Evolutionary conservation across 2,329 filamentous ascomycete species (phyloP), one percentile per base, ranked within the genome.

Genomic region (Fusarium goolgardi): DNA sequence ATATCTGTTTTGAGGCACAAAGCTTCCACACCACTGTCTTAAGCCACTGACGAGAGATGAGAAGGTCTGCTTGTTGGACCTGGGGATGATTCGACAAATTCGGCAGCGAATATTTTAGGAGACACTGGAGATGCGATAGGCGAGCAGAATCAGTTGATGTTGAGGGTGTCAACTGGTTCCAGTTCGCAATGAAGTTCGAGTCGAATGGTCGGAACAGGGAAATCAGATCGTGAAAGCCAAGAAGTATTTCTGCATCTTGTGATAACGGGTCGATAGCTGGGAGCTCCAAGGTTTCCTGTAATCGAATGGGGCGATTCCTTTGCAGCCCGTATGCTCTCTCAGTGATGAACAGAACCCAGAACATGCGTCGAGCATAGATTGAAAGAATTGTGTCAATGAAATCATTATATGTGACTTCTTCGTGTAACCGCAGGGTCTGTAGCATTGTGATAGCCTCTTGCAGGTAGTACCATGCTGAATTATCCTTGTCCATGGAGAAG

Each of bases 391-490:
- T 29, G 10, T 74, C 68, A 4, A 44, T 46, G 5, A 54, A 4
- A 0, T 49, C 52, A 3, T 7, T 18, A 40, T 77, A 78, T 0
- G 73, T 73, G 2, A 18, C 10, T 31, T 78, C 76, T 44, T 78
- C 76, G 3, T 78, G 71, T 3, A 78, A 53, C 0, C 75, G 70
- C 0, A 77, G 55, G 1, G 73, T 59, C 32, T 78, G 75, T 0
- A 77, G 64, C 16, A 73, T 69, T 0, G 76, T 77, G 2, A 75
- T 76, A 1, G 76, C 58, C 50, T 78, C 75, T 27, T 75, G 62
- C 0, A 78, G 37, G 13, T 78, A 76, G 46, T 73, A 75, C 75
- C 77, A 78, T 1, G 77, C 75, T 0, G 75, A 67, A n/a, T 77
- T 78, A 16, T 78, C 75, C 18, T 74, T 78, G 2, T 70, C 73